Base-by-base conservation (phyloP, 2,329 filamentous ascomycete species). In the Clarireedia paspali region DNA sequence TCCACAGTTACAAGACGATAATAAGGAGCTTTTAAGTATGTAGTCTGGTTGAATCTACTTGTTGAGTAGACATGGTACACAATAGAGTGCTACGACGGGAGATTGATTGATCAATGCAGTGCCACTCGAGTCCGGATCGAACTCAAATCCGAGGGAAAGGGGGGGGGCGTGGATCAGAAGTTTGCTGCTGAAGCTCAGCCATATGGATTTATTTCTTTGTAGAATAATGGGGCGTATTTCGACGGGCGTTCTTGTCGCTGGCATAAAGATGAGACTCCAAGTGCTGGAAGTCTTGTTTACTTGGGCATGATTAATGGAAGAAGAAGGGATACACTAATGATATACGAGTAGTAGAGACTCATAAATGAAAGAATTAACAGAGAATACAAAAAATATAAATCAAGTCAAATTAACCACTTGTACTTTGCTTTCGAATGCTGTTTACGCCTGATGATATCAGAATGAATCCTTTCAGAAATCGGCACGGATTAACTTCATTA, bases 271-370 rank as follows among this genome's bases (percentile, higher is more conserved):
- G 34, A 24, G 30, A n/a, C 57, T 62, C 66, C 66, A 68, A 67
- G 66, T 62, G 65, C 65, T 68, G 65, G 64, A 56, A 58, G 62
- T 61, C 62, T 47, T 44, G 26, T 9, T 38, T 23, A 36, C 10
- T 34, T 34, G 10, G 10, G 30, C 10, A 36, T 36, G 6, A 20
- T 42, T 55, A 24, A 36, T 47, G 5, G 34, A 17, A 15, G 27
- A n/a, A 17, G n/a, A 46, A 10, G 5, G 23, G 4, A 46, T 23
- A 46, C 23, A 20, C 24, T 20, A 14, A 42, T 42, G 7, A 14
- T 42, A 5, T 42, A 42, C 15, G 39, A 42, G 15, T n/a, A 40
- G 17, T 42, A 17, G 6, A 42, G 39, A 42, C 20, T 34, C 30
- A 34, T 34, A 1, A 12, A 34, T 12, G 3, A 34, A 34, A 12